These are phyloP conservation scores for Hamamelis virginiana DNA, from an alignment of 164 flowering plant species.

Conservation along the genomic window DNA sequence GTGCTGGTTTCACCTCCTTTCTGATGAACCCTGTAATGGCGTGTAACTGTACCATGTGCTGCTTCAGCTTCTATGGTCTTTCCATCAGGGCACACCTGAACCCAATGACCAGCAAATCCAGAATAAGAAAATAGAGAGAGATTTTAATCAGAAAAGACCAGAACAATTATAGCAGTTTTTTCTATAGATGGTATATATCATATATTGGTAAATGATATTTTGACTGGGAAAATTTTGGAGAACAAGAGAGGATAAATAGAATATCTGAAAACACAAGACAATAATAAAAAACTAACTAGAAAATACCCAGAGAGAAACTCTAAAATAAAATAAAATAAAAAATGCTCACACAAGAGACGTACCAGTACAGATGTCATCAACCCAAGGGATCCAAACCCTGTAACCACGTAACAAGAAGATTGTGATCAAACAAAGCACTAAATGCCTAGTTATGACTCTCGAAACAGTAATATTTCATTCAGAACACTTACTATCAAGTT, in stretches of 20 bases:
- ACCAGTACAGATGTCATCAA: constrained; percentile 98
- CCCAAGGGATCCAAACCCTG: constrained; percentile 97
- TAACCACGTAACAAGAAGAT: constrained; percentile 12
- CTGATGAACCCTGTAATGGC: constrained; percentile 94
- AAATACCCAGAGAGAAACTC: not conserved
- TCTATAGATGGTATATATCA: no score
- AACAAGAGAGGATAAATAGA: not conserved
- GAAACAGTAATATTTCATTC: not conserved
- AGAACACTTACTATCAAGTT: not conserved
- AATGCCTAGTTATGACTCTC: not conserved
- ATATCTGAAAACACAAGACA: not conserved
- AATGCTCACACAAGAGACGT: constrained; percentile 11
- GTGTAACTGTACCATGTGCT: constrained; percentile 98
- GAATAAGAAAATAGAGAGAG: not conserved
- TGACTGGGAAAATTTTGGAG: not conserved
- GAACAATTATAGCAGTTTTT: not conserved
- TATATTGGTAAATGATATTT: no score
- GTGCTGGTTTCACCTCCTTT: constrained; percentile 99
- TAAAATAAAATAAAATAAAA: not conserved
- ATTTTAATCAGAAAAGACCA: not conserved
- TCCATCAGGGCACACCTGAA: constrained; percentile 98
- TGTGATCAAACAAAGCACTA: not conserved
- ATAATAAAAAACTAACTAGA: not conserved
- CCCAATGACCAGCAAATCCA: constrained; percentile 7
- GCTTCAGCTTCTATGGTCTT: constrained; percentile 99